phyloP scores from a whole-genome alignment of 169 alveolate species.

The Eimeria zaria region DNA sequence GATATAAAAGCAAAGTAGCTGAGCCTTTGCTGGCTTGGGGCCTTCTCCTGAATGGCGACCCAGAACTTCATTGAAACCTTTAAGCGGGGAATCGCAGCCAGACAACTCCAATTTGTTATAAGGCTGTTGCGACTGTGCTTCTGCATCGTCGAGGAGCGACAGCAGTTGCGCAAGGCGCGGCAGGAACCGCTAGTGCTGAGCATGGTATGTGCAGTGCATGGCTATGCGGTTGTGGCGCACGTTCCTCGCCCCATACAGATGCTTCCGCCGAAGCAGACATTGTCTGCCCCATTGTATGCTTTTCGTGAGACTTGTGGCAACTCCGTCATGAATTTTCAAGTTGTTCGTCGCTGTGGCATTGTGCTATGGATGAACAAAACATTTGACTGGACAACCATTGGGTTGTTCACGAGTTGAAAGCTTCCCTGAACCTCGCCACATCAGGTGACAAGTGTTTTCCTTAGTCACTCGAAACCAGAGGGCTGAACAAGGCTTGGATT shows the following conservation, averaged over 20 bases:
- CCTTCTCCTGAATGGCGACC: background rate
- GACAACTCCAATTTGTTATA: background rate
- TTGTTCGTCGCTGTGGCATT: background rate
- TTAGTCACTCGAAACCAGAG: background rate
- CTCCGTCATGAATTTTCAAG: background rate
- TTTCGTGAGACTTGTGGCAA: constrained; percentile 21
- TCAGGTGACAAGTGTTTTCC: background rate
- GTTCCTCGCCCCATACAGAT: background rate
- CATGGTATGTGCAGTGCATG: background rate
- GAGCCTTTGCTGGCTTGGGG: background rate
- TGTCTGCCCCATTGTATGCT: constrained; percentile 9
- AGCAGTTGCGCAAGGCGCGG: background rate
- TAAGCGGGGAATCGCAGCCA: background rate
- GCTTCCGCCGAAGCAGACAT: constrained; percentile 9
- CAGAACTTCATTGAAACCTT: background rate
- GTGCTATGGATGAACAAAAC: background rate
- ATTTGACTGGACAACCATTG: background rate
- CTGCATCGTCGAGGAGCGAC: constrained; percentile 1
- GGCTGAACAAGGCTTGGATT: background rate
- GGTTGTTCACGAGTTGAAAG: background rate
- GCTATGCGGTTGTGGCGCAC: background rate
- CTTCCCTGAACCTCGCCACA: constrained; percentile 1
- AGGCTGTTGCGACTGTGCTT: constrained; percentile 8
- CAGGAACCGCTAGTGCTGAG: background rate
- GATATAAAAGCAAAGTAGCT: background rate